phyloP scores from a whole-genome alignment of 345 rosid genomes.

The Linum tenue region DNA sequence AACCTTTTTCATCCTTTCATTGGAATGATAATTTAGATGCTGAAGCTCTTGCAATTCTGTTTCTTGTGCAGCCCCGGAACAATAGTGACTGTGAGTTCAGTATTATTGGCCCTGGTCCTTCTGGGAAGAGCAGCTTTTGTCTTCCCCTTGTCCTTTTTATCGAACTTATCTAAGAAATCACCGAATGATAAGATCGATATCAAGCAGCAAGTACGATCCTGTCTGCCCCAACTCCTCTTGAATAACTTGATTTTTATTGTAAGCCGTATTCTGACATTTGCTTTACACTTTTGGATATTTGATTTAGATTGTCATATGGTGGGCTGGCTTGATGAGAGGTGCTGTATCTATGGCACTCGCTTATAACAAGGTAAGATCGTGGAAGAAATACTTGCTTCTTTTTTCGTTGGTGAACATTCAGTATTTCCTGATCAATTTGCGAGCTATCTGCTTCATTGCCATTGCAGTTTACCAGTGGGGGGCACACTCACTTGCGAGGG shows the following conservation, averaged over 20 bases:
- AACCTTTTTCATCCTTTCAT: too few relatives aligned
- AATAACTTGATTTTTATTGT: background rate
- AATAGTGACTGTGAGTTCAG: conserved; percentile 72
- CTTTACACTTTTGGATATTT: background rate
- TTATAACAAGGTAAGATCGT: conserved; percentile 32
- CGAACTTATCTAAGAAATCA: conserved; percentile 73
- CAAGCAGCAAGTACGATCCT: conserved; percentile 57
- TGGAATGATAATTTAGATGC: too few relatives aligned
- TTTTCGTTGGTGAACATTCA: background rate
- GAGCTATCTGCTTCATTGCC: background rate
- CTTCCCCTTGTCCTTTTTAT: conserved; percentile 77
- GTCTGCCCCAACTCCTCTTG: background rate
- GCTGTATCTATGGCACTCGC: conserved; percentile 67
- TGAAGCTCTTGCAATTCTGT: background rate
- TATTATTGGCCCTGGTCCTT: conserved; percentile 63
- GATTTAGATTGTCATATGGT: conserved; percentile 60
- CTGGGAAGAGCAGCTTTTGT: conserved; percentile 95
- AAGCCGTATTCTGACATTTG: background rate
- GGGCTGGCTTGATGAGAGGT: conserved; percentile 80
- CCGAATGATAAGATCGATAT: conserved; percentile 51
- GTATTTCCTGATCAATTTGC: background rate
- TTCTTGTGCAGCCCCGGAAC: conserved; percentile 65
- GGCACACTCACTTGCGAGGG: conserved; percentile 7
- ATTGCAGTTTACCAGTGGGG: conserved; percentile 37
- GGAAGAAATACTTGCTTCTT: background rate